Base-by-base conservation (phyloP, 768 basidiomycete species). In the Termitomyces sp. region DNA sequence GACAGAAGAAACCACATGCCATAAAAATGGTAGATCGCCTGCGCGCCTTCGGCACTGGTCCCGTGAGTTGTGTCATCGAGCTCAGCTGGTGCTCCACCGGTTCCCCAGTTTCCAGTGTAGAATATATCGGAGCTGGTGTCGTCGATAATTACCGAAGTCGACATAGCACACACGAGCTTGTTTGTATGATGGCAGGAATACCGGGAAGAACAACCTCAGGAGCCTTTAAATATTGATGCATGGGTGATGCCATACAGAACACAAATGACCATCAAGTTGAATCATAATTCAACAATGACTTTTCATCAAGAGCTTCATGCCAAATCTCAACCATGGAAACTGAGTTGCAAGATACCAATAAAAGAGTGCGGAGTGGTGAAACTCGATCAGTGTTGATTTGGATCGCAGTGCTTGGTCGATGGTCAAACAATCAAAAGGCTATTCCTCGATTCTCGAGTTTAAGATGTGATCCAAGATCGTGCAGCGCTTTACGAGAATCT, bases 61-160 rank as follows among this genome's bases (percentile, higher is more conserved):
- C 60, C 60, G 33, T 61, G 60, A 16, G 52, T 51, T 18, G 56
- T 61, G 0, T 3, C 1, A 4, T 61, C 55, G 26, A 22, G 46
- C 48, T 61, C 60, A n/a, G 33, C 9, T 10, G 26, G 24, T 30
- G 5, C 16, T 30, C 56, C 60, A 10, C 52, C 60, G 7, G 11
- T 30, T 1, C 0, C 10, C 60, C 60, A 61, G 9, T 1, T 3
- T 26, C 48, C 53, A 6, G 16, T 57, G 28, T 58, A 58, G 28
- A 5, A 2, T 7, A 61, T 45, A 22, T 54, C 5, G n/a, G 56
- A 13, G 16, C n/a, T 54, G 18, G 52, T 50, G 22, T 61, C 60
- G 14, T 61, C 60, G 24, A 61, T 20, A 11, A 20, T 3, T 5
- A 8, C 26, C 18, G 35, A 10, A 24, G 18, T 73, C 3, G 77